These are phyloP conservation scores for Penicillium sp. DNA, from an alignment of 2,329 filamentous ascomycete genomes.

Conservation along the genomic window DNA sequence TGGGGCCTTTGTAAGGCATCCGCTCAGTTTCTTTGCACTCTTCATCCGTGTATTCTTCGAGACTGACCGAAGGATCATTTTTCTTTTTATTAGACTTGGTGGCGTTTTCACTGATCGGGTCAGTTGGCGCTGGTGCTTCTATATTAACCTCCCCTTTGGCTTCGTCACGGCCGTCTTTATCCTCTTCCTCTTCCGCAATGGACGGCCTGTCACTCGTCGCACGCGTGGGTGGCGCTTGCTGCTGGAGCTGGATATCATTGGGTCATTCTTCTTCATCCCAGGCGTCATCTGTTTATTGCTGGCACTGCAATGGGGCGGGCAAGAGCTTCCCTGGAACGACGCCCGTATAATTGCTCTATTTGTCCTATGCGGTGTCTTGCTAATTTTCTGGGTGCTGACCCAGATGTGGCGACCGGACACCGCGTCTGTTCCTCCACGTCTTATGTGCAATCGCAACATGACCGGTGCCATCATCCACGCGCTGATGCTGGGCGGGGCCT, in stretches of 20 bases:
- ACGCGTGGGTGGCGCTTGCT: constrained; percentile 35
- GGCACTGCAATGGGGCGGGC: constrained; percentile 24
- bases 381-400: constrained; percentile 41
- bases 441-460: too few relatives aligned
- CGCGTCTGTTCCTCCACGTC: constrained; percentile 47
- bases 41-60: too few relatives aligned
- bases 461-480: too few relatives aligned
- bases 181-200: constrained; percentile 43
- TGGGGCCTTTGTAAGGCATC: constrained; percentile 39
- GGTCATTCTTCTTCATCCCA: constrained; percentile 29
- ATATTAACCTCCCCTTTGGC: constrained; percentile 42
- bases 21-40: too few relatives aligned
- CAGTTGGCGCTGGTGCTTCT: constrained; percentile 43
- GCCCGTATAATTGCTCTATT: constrained; percentile 22
- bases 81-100: too few relatives aligned
- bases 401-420: constrained; percentile 46
- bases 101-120: constrained; percentile 43
- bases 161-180: constrained; percentile 42
- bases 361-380: constrained; percentile 22
- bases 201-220: constrained; percentile 29
- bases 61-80: too few relatives aligned
- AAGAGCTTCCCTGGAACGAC: constrained; percentile 19
- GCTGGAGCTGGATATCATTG: constrained; percentile 37
- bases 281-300: constrained; percentile 21
- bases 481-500: constrained; percentile 35